Base-by-base conservation (phyloP, 2,329 filamentous ascomycete genomes). In the Ceratocystis cubensis region DNA sequence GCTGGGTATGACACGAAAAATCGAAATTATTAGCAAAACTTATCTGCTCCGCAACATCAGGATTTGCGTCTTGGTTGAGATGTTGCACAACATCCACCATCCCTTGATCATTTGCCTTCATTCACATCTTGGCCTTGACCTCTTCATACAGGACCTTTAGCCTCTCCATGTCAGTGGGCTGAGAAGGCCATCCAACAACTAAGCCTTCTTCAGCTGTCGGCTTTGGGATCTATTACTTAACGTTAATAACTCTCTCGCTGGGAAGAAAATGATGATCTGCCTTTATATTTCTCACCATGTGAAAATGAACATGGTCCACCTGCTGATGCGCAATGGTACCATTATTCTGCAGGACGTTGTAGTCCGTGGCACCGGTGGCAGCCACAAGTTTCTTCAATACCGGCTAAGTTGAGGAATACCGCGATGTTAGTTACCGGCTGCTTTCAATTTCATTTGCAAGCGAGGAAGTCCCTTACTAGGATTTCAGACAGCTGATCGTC, bases 331-430 rank as follows among this genome's bases (percentile, higher is more conserved):
- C 94, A 72, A 93, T 84, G 25, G 84, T 81, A 64, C 94, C 94
- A 73, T 99, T 99, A 79, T 99, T 99, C 79, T 99, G 94, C 68
- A 99, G 79, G 62, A 99, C 83, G 74, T 99, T 99, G 81, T 91
- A 99, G 76, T 97, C 83, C 64, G 80, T 79, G 3, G 88, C 86
- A 46, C 89, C 89, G 3, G 84, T 85, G 33, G 91, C 93, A 22
- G 80, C 76, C 62, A 88, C 91, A 61, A 99, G 84, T 76, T 89
- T 93, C 83, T 96, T 96, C 61, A 90, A 87, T 17, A 95, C 85
- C 56, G 89, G 88, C 81, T 88, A 67, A 22, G 30, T 20, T 33
- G 30, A 48, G 53, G 64, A 6, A 37, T 25, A 48, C 33, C 8
- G 56, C 28, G n/a, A 64, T 2, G 28, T 28, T 46, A 45, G 63